Conservation (phyloP, 306 rosid species). For the Pachyrhizus erosus region DNA sequence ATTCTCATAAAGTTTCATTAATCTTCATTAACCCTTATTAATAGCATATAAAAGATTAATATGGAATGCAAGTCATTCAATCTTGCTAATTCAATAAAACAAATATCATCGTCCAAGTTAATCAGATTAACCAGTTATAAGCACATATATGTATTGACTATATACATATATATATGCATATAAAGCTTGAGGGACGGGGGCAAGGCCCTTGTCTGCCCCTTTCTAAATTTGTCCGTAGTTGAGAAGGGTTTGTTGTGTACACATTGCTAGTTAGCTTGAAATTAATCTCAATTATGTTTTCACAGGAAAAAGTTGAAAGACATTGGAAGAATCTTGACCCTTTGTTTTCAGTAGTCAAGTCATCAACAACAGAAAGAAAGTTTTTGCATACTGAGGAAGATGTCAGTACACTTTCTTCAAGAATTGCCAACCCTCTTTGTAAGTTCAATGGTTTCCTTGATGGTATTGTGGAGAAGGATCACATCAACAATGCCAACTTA, state of each 20-base stretch:
- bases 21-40: not conserved
- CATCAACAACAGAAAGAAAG: constrained; percentile 40
- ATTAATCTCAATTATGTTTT: constrained; percentile 29
- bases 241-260: not conserved
- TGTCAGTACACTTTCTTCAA: constrained; percentile 54
- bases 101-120: too few species aligned
- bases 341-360: constrained; percentile 32
- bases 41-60: not conserved
- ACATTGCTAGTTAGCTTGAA: not conserved
- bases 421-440: constrained; percentile 58
- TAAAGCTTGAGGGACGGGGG: not conserved
- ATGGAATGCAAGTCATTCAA: not conserved
- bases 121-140: too few species aligned
- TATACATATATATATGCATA: too few species aligned
- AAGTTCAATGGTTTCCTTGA: constrained; percentile 51
- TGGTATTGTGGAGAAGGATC: constrained; percentile 57
- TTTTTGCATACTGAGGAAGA: constrained; percentile 26
- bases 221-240: not conserved
- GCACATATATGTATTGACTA: too few species aligned
- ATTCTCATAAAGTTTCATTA: too few species aligned
- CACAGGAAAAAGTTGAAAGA: constrained; percentile 65
- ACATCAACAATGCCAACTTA: constrained; percentile 39
- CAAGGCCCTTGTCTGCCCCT: not conserved
- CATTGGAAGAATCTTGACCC: constrained; percentile 57
- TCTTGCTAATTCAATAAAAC: not conserved